These are phyloP conservation scores for Coelastrella sp. DNA, from an alignment of 139 green algal species.

Conservation along the genomic window DNA sequence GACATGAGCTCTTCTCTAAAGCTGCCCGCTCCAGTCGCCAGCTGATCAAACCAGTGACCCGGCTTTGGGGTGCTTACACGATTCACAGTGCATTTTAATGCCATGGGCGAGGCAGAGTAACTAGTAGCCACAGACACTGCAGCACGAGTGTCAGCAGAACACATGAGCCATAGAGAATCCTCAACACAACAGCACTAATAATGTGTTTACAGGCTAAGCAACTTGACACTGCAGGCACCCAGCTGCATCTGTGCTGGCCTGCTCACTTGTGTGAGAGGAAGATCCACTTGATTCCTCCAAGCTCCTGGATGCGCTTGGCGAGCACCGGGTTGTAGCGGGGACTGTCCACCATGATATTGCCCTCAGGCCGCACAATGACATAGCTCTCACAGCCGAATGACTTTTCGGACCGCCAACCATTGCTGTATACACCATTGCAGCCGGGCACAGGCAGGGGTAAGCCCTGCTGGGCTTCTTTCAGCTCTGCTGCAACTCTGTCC, in stretches of 20 bases:
- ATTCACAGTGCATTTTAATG: too few relatives aligned
- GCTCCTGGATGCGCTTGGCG: constrained; percentile 64
- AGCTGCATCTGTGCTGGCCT: neutral
- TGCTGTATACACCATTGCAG: neutral
- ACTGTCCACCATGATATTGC: constrained; percentile 86
- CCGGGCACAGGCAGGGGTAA: constrained; percentile 71
- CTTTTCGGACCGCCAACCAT: constrained; percentile 56
- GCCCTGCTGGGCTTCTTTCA: constrained; percentile 61
- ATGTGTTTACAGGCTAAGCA: too few relatives aligned
- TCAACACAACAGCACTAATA: too few relatives aligned
- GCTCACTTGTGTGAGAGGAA: constrained; percentile 81
- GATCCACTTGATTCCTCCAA: constrained; percentile 81
- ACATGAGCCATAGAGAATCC: too few relatives aligned
- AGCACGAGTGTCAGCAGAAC: too few relatives aligned
- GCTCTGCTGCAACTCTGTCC: constrained; percentile 55
- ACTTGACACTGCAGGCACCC: neutral
- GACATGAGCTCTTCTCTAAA: too few relatives aligned
- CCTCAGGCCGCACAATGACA: constrained; percentile 68
- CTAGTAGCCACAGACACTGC: too few relatives aligned
- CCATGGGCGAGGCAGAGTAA: too few relatives aligned
- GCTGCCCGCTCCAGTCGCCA: too few relatives aligned
- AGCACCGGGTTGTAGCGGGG: constrained; percentile 78
- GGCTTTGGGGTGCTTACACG: too few relatives aligned
- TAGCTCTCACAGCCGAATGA: constrained; percentile 74
- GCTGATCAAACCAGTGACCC: too few relatives aligned